A percentile compares a stretch with the other conserved stretches of the same genome.
Evolutionary conservation across 805 yeast species (phyloP).

Genomic region (Blastobotrys parvus): DNA sequence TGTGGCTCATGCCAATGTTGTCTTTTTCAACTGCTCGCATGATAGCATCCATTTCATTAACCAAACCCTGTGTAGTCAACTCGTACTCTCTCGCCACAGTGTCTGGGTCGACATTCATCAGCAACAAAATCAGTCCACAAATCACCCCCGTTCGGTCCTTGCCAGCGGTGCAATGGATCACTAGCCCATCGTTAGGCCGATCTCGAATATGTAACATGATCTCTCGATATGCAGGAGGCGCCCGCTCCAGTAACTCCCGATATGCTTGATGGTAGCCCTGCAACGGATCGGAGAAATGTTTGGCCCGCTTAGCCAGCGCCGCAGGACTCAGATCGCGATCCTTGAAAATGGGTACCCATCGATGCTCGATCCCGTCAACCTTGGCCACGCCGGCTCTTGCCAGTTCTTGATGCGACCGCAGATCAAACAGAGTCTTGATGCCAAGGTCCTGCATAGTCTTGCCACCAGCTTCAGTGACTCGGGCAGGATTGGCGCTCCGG

Average conservation of each 20-base stretch:
- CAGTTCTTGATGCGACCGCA: conserved; percentile 53
- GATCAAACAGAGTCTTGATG: conserved; percentile 53
- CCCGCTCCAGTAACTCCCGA: conserved; percentile 40
- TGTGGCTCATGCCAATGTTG: conserved; percentile 30
- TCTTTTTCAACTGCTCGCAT: conserved; percentile 12
- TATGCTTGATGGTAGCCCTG: conserved; percentile 57
- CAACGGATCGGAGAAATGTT: conserved; percentile 37
- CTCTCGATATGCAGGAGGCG: conserved; percentile 32
- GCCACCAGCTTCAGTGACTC: conserved; percentile 44
- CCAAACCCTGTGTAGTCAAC: conserved; percentile 52
- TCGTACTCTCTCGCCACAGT: conserved; percentile 70
- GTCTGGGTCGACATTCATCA: conserved; percentile 58
- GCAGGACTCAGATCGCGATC: conserved; percentile 55
- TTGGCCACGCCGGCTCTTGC: conserved; percentile 35
- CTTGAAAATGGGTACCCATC: conserved; percentile 50
- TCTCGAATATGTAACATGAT: conserved; percentile 53
- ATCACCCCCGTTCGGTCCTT: conserved; percentile 78
- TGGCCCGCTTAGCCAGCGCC: conserved; percentile 47
- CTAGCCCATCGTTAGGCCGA: conserved; percentile 40
- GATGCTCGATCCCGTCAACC: conserved; percentile 38
- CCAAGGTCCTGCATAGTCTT: conserved; percentile 34
- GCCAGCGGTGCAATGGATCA: conserved; percentile 79
- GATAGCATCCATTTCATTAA: conserved; percentile 15
- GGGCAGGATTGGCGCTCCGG: conserved; percentile 55
- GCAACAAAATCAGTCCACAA: conserved; percentile 54